phyloP scores from a whole-genome alignment of 148 eudicot species.

The Chenopodium suecicum region DNA sequence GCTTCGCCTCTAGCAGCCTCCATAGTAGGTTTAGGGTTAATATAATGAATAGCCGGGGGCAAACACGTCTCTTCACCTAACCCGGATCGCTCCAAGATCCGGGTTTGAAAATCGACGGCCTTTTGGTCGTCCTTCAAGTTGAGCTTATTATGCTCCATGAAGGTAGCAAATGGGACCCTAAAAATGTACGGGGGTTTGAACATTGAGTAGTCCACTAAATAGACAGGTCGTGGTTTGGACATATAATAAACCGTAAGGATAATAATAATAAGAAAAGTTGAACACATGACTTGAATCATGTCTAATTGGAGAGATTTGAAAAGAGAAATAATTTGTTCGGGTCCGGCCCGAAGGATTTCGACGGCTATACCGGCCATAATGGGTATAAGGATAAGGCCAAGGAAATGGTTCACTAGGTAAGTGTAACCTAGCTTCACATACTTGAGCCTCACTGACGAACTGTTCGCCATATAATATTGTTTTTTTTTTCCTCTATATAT shows the following conservation, averaged over 20 bases:
- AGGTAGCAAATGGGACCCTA: conserved; percentile 37
- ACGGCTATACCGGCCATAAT: conserved; percentile 33
- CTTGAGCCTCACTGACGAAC: conserved; percentile 47
- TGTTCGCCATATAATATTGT: conserved; percentile 17
- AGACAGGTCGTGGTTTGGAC: conserved; percentile 36
- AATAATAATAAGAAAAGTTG: conserved; percentile 28
- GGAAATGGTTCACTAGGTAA: conserved; percentile 63
- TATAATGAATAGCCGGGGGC: conserved; percentile 61
- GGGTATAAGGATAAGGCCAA: conserved; percentile 49
- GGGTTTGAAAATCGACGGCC: conserved; percentile 38
- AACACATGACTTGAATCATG: conserved; percentile 41
- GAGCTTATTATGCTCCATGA: conserved; percentile 35
- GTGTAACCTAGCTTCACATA: conserved; percentile 67
- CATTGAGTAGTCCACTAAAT: conserved; percentile 33
- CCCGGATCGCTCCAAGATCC: conserved; percentile 39
- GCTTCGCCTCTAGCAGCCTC: conserved; percentile 67
- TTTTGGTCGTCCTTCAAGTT: conserved; percentile 27
- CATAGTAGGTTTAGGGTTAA: conserved; percentile 74
- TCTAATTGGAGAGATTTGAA: conserved; percentile 38
- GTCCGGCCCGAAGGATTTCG: conserved; percentile 46
- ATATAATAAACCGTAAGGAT: conserved; percentile 26
- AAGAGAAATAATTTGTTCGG: conserved; percentile 32
- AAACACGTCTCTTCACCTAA: conserved; percentile 32
- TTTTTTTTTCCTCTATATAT: not conserved
- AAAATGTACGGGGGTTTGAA: conserved; percentile 26